Conservation (phyloP, 768 basidiomycete genomes). For the Leccinum truebloodii region DNA sequence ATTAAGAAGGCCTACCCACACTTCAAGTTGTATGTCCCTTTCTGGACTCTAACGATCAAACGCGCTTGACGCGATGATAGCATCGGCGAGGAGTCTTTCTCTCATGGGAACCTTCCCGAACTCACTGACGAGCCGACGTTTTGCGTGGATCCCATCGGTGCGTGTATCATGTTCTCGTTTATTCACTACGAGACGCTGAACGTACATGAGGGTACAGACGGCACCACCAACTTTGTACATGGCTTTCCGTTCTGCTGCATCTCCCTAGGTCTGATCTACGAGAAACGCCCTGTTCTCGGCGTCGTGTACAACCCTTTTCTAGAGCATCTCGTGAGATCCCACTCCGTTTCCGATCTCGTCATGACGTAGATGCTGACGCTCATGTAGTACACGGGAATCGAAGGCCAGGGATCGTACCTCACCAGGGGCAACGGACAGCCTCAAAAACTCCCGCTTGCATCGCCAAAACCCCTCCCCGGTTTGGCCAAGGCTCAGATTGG, state of each 20-base stretch:
- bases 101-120: conserved; percentile 65
- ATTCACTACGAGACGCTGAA: neutral
- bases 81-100: conserved; percentile 93
- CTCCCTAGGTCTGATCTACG: conserved; percentile 87
- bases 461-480: conserved; percentile 62
- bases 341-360: neutral
- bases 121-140: conserved; percentile 91
- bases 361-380: neutral
- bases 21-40: conserved; percentile 74
- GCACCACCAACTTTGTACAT: conserved; percentile 87
- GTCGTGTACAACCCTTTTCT: conserved; percentile 95
- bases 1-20: conserved; percentile 65
- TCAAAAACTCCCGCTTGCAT: conserved; percentile 64
- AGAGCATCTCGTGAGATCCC: conserved; percentile 61
- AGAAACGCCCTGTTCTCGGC: conserved; percentile 79
- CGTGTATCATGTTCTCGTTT: conserved; percentile 16
- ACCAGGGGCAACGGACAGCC: conserved; percentile 48
- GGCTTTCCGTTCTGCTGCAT: conserved; percentile 88
- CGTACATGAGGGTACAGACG: conserved; percentile 48
- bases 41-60: neutral
- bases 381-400: conserved; percentile 70
- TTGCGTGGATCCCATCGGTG: conserved; percentile 95
- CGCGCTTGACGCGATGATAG: conserved; percentile 37
- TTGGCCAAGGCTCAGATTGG: conserved; percentile 75
- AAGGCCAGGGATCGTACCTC: conserved; percentile 79